Percentiles rank a stretch among this genome's conserved stretches.
phyloP scores from a whole-genome alignment of 495 filamentous ascomycete species.

The Staphylotrichum tortipilum region DNA sequence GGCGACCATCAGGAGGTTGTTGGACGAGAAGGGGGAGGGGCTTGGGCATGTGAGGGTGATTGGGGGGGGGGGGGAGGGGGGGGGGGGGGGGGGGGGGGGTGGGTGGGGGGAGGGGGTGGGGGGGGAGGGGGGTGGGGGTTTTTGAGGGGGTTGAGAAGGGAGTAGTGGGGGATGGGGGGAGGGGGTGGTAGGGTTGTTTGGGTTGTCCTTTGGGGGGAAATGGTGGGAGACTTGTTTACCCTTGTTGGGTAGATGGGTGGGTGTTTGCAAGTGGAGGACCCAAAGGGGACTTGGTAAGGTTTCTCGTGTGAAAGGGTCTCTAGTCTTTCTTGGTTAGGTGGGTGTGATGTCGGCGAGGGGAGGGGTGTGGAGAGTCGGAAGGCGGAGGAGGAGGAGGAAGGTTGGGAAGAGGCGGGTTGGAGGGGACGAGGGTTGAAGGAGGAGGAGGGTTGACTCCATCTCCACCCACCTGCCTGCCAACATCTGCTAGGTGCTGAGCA shows the following conservation, averaged over 20 bases:
- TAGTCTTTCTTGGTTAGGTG: too few species aligned
- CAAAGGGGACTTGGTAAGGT: too few species aligned
- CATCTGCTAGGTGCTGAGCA: not conserved
- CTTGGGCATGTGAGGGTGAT: constrained; percentile 47
- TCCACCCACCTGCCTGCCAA: too few species aligned
- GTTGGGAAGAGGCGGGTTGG: too few species aligned
- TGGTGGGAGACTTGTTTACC: too few species aligned
- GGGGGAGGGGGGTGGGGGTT: constrained; percentile 47
- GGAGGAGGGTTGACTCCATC: too few species aligned
- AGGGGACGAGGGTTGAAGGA: too few species aligned
- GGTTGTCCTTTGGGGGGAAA: not conserved
- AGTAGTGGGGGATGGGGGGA: constrained; percentile 10
- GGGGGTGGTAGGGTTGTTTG: not conserved
- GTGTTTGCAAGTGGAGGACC: too few species aligned
- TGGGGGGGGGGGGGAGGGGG: constrained; percentile 61
- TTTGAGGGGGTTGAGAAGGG: constrained; percentile 47
- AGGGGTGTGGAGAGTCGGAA: too few species aligned
- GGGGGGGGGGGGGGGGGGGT: constrained; percentile 54
- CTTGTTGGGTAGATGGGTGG: not conserved
- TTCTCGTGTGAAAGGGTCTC: too few species aligned
- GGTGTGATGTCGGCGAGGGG: too few species aligned
- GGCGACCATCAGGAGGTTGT: constrained; percentile 44
- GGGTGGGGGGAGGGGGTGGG: constrained; percentile 56
- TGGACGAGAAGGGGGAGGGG: constrained; percentile 34
- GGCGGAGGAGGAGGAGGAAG: too few species aligned